Conservation (phyloP, 139 green algal genomes). For the Ostreobium quekettii region DNA sequence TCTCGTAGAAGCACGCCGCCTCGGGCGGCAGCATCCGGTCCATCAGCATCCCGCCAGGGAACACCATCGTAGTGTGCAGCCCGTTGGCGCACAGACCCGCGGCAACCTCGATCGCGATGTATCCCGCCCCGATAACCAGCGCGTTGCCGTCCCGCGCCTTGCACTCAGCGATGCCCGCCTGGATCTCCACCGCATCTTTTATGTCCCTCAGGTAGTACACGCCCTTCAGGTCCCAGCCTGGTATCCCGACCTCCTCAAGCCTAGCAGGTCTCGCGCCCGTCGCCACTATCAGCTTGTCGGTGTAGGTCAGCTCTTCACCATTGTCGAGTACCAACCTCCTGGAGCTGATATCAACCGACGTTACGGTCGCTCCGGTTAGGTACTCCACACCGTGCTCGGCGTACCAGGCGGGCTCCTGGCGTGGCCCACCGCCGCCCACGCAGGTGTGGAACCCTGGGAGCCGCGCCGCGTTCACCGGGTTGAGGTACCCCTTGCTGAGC, state of each 20-base stretch:
- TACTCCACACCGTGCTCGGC: conserved; percentile 59
- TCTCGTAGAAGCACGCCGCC: conserved; percentile 70
- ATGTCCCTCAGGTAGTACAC: conserved; percentile 78
- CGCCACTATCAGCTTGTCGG: conserved; percentile 81
- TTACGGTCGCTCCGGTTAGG: conserved; percentile 47
- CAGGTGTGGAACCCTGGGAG: conserved; percentile 88
- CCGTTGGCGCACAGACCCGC: conserved; percentile 58
- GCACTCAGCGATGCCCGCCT: conserved; percentile 43
- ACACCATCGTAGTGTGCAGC: conserved; percentile 73
- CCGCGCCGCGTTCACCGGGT: conserved; percentile 46
- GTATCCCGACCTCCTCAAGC: conserved; percentile 58
- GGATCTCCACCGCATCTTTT: conserved; percentile 61
- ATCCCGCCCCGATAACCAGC: conserved; percentile 78
- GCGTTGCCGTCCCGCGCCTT: conserved; percentile 53
- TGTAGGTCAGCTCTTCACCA: conserved; percentile 56
- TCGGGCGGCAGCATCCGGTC: conserved; percentile 63
- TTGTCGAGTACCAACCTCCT: conserved; percentile 50
- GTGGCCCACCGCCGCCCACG: conserved; percentile 75
- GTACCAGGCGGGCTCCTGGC: conserved; percentile 70
- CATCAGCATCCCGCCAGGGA: conserved; percentile 70
- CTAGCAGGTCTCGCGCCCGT: conserved; percentile 59
- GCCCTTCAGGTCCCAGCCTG: conserved; percentile 60
- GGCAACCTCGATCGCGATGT: conserved; percentile 81
- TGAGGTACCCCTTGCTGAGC: conserved; percentile 82
- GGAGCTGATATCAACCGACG: conserved; percentile 35